Evolutionary conservation across 208 protist species (phyloP), one percentile per base, ranked within the genome.

Genomic region (Acanthamoeba lenticulata): DNA sequence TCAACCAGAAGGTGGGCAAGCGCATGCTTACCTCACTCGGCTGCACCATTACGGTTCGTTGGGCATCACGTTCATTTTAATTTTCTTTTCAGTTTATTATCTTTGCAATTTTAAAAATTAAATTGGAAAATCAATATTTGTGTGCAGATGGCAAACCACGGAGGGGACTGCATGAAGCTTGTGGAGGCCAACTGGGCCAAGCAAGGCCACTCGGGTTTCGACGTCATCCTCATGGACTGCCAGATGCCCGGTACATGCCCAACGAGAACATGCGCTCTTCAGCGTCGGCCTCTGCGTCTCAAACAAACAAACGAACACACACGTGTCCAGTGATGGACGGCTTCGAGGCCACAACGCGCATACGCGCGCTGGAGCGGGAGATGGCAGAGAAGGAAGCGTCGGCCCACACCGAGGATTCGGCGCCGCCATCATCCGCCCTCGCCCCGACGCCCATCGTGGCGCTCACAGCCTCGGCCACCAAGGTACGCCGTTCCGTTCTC

Each of bases 181-280:
- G 0, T 13, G 60, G 36, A 24, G 1, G n/a, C 13, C 0, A n/a
- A 74, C 32, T 0, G 0, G 19, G 38, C 2, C 40, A 40, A 57
- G 21, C 45, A 36, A 17, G 36, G 9, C 19, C n/a, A n/a, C n/a
- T n/a, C n/a, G n/a, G n/a, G n/a, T n/a, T 67, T 67, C 24, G 79
- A 89, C 45, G 7, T 89, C 45, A 44, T 89, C n/a, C 79, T 89
- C 32, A 89, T 89, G 79, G 79, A 89, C 34, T 89, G 79, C 34
- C 79, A 89, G 29, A 89, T 89, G 79, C 47, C 49, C 3, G 47
- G 79, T 89, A 17, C 60, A 21, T 34, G 45, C 45, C 45, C 15
- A 52, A 52, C 45, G 45, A n/a, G n/a, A n/a, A n/a, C n/a, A n/a
- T n/a, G n/a, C n/a, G n/a, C n/a, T n/a, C n/a, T n/a, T n/a, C n/a